Percentiles rank a stretch among this genome's conserved stretches.
These are phyloP conservation scores for Mortierella polycephala DNA, from an alignment of 371 early-diverging fungal species.

Conservation along the genomic window DNA sequence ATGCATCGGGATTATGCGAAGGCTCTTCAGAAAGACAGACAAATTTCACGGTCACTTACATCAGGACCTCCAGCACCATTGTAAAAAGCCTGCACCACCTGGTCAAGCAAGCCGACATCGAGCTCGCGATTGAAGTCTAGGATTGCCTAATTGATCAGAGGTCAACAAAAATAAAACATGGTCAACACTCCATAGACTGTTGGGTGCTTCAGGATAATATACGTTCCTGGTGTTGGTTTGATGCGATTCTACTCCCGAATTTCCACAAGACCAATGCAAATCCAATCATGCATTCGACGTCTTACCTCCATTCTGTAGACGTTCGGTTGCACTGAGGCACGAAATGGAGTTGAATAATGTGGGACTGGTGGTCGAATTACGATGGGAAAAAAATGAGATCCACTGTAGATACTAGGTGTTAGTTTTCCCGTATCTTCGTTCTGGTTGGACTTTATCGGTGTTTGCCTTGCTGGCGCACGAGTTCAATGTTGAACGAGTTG, in stretches of 20 bases:
- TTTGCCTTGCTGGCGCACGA: no score
- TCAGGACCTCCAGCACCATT: conserved; percentile 70
- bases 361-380: no score
- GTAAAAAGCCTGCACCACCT: conserved; percentile 85
- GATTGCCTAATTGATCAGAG: conserved; percentile 62
- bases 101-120: conserved; percentile 87
- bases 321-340: neutral
- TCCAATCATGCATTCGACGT: neutral
- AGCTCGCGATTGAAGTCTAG: conserved; percentile 92
- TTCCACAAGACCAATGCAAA: no score
- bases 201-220: neutral
- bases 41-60: conserved; percentile 60
- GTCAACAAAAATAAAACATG: neutral
- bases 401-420: no score
- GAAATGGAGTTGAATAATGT: no score
- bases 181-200: neutral
- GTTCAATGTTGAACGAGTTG: no score
- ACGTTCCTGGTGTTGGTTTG: neutral
- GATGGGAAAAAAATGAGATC: no score
- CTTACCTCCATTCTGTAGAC: neutral
- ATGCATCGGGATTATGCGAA: neutral
- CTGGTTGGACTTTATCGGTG: no score
- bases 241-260: neutral
- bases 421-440: no score
- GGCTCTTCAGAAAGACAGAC: neutral